A percentile compares a stretch with the other conserved stretches of the same genome.
Evolutionary conservation across 345 rosid genomes (phyloP).

Genomic region (Cardamine resedifolia): DNA sequence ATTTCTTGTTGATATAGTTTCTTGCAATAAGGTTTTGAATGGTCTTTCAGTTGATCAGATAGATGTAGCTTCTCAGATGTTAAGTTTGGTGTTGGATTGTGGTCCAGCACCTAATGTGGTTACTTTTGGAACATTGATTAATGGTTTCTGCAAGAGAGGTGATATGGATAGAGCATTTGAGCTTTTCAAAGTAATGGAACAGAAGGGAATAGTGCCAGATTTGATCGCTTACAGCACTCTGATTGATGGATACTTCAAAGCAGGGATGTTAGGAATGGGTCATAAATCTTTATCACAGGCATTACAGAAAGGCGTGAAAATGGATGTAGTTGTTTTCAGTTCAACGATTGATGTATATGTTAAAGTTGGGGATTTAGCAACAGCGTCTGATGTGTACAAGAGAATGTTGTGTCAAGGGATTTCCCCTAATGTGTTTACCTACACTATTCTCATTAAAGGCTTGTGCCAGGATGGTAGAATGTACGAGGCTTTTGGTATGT

Average conservation of each 20-base stretch:
- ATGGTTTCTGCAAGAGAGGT: constrained; percentile 46
- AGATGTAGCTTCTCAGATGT: constrained; percentile 36
- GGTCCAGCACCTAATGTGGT: constrained; percentile 54
- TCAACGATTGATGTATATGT: constrained; percentile 45
- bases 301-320: constrained; percentile 38
- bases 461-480: constrained; percentile 40
- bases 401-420: constrained; percentile 47
- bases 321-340: constrained; percentile 49
- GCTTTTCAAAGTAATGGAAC: constrained; percentile 37
- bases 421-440: constrained; percentile 47
- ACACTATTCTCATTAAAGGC: constrained; percentile 52
- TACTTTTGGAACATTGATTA: constrained; percentile 49
- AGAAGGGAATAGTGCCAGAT: constrained; percentile 43
- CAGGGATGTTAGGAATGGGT: constrained; percentile 49
- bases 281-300: constrained; percentile 40
- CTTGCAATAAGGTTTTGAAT: constrained; percentile 51
- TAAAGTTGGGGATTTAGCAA: constrained; percentile 40
- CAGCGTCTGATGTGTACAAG: constrained; percentile 36
- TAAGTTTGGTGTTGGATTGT: constrained; percentile 36
- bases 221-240: constrained; percentile 46
- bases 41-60: constrained; percentile 36
- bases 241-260: constrained; percentile 51
- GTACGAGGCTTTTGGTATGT: constrained; percentile 49
- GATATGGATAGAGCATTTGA: constrained; percentile 46
- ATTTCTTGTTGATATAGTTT: constrained; percentile 37